phyloP scores from a whole-genome alignment of 257 asterid genomes.

The Nicotiana tomentosiformis region DNA sequence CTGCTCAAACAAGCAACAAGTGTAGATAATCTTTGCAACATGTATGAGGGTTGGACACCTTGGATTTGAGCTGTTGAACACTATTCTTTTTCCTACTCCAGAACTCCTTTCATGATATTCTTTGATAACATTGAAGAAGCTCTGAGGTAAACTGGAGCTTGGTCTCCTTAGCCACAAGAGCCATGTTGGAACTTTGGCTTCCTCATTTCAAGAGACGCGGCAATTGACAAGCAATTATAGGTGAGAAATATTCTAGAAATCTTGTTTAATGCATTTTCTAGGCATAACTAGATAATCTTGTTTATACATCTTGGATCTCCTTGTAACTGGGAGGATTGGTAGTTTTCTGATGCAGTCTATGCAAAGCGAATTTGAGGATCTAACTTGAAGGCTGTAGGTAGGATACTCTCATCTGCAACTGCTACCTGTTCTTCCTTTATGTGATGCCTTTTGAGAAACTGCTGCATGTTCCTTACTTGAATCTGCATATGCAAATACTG shows the following conservation, averaged over 20 bases:
- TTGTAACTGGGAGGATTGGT: background rate
- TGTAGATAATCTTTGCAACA: slow-evolving; percentile 86
- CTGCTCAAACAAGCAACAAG: slow-evolving; percentile 90
- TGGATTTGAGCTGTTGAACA: slow-evolving; percentile 64
- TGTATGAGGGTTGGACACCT: slow-evolving; percentile 99
- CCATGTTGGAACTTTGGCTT: background rate
- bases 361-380: background rate
- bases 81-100: slow-evolving; percentile 8
- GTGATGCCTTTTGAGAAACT: slow-evolving; percentile 4
- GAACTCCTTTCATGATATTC: slow-evolving; percentile 17
- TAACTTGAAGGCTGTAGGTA: background rate
- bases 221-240: slow-evolving; percentile 2
- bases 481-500: background rate
- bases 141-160: slow-evolving; percentile 17
- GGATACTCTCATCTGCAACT: background rate
- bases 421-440: background rate
- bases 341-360: background rate
- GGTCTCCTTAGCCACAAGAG: slow-evolving; percentile 13
- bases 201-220: background rate
- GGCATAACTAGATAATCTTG: background rate
- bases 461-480: background rate
- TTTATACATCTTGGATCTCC: background rate
- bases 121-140: slow-evolving; percentile 11
- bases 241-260: background rate
- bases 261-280: background rate